Base-by-base conservation (phyloP, 2,329 filamentous ascomycete genomes). In the Penicillium griseofulvum region DNA sequence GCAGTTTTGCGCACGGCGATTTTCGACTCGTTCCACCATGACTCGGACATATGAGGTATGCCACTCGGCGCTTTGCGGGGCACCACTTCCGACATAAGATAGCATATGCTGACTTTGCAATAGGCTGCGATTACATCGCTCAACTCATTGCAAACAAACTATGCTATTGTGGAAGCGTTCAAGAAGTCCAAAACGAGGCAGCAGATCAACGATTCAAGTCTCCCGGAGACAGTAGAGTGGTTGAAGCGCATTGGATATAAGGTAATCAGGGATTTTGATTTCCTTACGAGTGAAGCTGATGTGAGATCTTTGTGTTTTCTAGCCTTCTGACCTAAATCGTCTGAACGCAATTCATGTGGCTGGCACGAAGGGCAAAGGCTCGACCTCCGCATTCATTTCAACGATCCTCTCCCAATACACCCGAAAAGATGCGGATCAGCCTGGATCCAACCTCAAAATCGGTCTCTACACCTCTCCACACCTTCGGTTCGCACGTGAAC, bases 331-430 rank as follows among this genome's bases (percentile, higher is more conserved):
- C 56, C 80, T 88, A 63, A 77, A 86, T 59, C 74, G 69, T 10
- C 68, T 88, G 58, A 87, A 83, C 56, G 76, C 81, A 62, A 85
- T 97, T 57, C 93, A 97, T 70, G 86, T 97, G 43, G 90, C 93
- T 1, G 93, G 93, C 12, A 97, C 92, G 5, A 97, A 97, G 72
- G 93, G 93, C 57, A 97, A 97, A 73, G 92, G 92, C 38, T 94
- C 90, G 2, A 91, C 91, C 0, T 90, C 89, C 61, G 88, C 92
- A 10, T 93, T 92, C 71, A 83, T 91, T 19, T 90, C 91, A 14
- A 87, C 87, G 2, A 89, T 96, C 59, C 79, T 96, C n/a, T 76
- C 80, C 4, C 83, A 87, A 63, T 87, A 87, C 67, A 71, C 78
- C 2, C 69, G 75, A 3, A 52, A 52, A 48, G 66, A 52, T 42